These are phyloP conservation scores for Alternaria angustiovoidea DNA, from an alignment of 2,329 filamentous ascomycete species.

Conservation along the genomic window DNA sequence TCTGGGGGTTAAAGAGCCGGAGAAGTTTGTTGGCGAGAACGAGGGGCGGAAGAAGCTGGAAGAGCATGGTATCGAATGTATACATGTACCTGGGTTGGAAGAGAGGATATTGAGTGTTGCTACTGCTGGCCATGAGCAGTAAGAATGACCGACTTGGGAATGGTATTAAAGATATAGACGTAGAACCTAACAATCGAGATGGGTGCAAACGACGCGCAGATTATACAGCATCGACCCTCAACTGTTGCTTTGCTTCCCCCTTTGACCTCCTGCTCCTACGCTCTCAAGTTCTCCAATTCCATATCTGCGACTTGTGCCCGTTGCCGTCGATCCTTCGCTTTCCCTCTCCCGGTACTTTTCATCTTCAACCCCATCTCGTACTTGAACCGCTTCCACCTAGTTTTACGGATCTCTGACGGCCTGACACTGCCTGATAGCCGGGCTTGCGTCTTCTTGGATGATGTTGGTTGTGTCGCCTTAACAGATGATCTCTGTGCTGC, in stretches of 20 bases:
- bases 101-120: constrained; percentile 82
- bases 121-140: constrained; percentile 75
- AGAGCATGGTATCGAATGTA: constrained; percentile 75
- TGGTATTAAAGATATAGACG: neutral
- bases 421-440: neutral
- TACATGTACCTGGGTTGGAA: constrained; percentile 78
- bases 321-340: constrained; percentile 11
- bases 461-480: neutral
- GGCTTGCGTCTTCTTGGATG: constrained; percentile 9
- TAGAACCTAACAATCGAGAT: neutral
- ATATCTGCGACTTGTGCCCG: constrained; percentile 7
- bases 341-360: constrained; percentile 9
- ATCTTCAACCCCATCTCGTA: constrained; percentile 21
- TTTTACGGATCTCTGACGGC: constrained; percentile 20
- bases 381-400: constrained; percentile 25
- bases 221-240: neutral
- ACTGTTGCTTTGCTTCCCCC: neutral
- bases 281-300: constrained; percentile 73
- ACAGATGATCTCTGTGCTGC: constrained; percentile 19
- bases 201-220: too few species aligned
- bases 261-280: constrained; percentile 72
- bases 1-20: constrained; percentile 86
- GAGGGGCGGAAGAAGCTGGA: constrained; percentile 75
- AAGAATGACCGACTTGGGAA: neutral
- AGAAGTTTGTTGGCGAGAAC: constrained; percentile 87